Percentiles rank a stretch among this genome's conserved stretches.
Evolutionary conservation across 495 filamentous ascomycete genomes (phyloP).

Genomic region (Polyplosphaeria fusca): DNA sequence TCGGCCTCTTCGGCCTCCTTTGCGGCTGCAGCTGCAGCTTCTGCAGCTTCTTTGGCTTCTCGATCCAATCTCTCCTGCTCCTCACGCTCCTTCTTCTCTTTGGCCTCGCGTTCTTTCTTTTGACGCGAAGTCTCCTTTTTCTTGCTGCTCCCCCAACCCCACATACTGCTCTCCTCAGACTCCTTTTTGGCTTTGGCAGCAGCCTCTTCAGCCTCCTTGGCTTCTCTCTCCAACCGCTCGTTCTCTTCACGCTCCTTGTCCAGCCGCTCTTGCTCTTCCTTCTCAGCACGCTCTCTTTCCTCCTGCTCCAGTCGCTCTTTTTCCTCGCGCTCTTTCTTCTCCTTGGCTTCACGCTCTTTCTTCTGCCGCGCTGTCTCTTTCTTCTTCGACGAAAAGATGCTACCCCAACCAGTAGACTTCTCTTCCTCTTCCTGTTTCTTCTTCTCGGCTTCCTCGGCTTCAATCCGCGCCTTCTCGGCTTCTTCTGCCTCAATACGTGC

Average conservation of each 20-base stretch:
- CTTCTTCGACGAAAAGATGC: constrained; percentile 3
- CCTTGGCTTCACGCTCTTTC: neutral
- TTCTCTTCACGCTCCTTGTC: constrained; percentile 7
- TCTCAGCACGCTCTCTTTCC: constrained; percentile 18
- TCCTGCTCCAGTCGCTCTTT: constrained; percentile 10
- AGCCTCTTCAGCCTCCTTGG: constrained; percentile 34
- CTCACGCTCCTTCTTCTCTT: constrained; percentile 19
- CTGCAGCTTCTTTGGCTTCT: constrained; percentile 31
- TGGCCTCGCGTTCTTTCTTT: constrained; percentile 9
- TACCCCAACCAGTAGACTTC: constrained; percentile 12
- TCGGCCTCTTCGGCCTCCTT: constrained; percentile 33
- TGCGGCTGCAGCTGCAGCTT: constrained; percentile 24
- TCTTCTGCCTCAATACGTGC: constrained; percentile 28
- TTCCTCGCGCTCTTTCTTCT: constrained; percentile 13
- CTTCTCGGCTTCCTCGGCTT: constrained; percentile 11
- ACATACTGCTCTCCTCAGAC: constrained; percentile 17
- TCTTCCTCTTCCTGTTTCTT: constrained; percentile 14
- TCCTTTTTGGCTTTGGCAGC: constrained; percentile 21
- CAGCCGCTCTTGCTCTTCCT: constrained; percentile 21
- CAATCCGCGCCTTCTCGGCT: constrained; percentile 20
- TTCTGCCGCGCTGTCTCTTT: constrained; percentile 13
- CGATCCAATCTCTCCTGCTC: constrained; percentile 25
- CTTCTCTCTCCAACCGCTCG: constrained; percentile 21
- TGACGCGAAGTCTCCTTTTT: constrained; percentile 25
- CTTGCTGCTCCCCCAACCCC: constrained; percentile 1